phyloP scores from a whole-genome alignment of 192 early-diverging fungal species.

The Martensiomyces pterosporus region DNA sequence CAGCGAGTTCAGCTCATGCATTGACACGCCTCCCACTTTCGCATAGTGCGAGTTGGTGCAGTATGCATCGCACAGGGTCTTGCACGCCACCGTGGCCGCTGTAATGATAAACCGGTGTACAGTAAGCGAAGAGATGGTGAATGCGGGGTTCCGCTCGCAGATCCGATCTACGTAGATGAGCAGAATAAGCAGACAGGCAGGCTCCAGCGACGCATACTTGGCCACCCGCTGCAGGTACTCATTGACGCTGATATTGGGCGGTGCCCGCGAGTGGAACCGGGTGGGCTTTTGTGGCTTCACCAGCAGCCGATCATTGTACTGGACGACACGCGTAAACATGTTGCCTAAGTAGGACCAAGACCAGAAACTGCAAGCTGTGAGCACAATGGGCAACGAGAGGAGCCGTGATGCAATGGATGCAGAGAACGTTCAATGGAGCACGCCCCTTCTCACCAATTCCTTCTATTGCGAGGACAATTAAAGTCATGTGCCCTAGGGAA shows the following conservation, averaged over 20 bases:
- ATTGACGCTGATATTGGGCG: constrained; percentile 77
- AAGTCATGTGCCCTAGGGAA: too few species aligned
- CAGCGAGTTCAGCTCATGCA: constrained; percentile 89
- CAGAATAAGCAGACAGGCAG: constrained; percentile 79
- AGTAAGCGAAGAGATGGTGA: constrained; percentile 91
- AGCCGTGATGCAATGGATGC: too few species aligned
- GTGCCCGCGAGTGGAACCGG: constrained; percentile 91
- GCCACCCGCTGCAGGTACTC: constrained; percentile 91
- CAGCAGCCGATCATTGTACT: constrained; percentile 67
- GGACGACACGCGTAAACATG: constrained; percentile 52
- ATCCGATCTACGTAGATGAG: constrained; percentile 93
- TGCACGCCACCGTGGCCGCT: constrained; percentile 79
- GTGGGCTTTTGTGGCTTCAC: constrained; percentile 60
- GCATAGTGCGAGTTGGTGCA: constrained; percentile 95
- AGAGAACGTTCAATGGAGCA: too few species aligned
- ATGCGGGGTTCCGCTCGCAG: constrained; percentile 64
- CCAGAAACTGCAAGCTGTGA: too few species aligned
- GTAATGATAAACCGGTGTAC: constrained; percentile 93
- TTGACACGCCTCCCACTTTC: constrained; percentile 89
- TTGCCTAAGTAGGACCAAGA: too few species aligned
- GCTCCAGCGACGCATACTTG: constrained; percentile 88
- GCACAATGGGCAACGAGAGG: too few species aligned
- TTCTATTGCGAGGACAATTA: too few species aligned
- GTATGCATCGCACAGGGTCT: constrained; percentile 89
- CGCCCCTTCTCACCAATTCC: too few species aligned